Base-by-base conservation (phyloP, 2,329 filamentous ascomycete species). In the Ophiostoma ips region DNA sequence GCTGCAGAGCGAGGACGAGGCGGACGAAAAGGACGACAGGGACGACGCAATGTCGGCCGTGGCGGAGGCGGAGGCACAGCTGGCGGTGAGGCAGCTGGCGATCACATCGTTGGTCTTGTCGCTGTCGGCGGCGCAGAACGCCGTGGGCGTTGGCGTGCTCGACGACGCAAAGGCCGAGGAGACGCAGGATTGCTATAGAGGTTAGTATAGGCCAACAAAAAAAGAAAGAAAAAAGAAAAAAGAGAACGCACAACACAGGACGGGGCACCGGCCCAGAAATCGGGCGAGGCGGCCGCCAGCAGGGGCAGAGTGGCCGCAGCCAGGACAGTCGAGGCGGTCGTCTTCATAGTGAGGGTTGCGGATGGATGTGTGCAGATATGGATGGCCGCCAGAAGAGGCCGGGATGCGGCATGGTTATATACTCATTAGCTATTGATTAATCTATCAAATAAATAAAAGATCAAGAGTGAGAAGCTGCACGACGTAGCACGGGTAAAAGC, bases 1-100 rank as follows among this genome's bases (percentile, higher is more conserved):
- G 38, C 64, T 59, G 63, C 68, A 71, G 18, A 71, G 62, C 7
- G 66, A 68, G 9, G 64, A 63, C 0, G 66, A 68, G 4, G 69
- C 58, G 13, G 66, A 64, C 37, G 58, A 60, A 58, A 60, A 64
- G 11, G 60, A 60, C 15, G 58, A 55, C 33, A 34, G 33, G 5
- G 33, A 34, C 33, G 33, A 34, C 33, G 33, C 13, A 3, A 36
- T 36, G 43, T 53, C 54, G 16, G 61, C 60, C 4, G 62, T 60
- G 1, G 63, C 58, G 3, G 62, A 59, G 46, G 60, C 61, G 55
- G 57, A 34, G 11, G 10, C 55, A 57, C 62, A 64, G 49, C 60
- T 62, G 35, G 59, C 55, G 50, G 35, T 45, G 48, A 65, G 44
- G 55, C 61, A 64, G 52, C 53, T 54, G 24, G 58, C 54, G 3